A percentile compares a stretch with the other conserved stretches of the same genome.
These are phyloP conservation scores for Haplographium delicatum DNA, from an alignment of 495 filamentous ascomycete genomes.

Conservation along the genomic window DNA sequence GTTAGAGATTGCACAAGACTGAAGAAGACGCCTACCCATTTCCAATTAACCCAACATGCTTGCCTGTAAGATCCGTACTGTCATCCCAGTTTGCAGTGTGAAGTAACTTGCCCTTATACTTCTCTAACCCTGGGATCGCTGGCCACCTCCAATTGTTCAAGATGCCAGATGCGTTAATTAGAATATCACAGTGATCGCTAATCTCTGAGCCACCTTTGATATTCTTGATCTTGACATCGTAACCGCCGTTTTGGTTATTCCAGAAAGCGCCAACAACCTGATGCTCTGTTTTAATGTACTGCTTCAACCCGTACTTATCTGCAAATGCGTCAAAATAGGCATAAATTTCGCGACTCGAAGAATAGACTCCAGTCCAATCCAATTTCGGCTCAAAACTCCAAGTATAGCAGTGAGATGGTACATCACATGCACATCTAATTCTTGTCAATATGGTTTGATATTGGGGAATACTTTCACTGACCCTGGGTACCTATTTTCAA, in stretches of 20 bases:
- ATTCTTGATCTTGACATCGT: constrained; percentile 30
- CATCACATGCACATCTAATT: constrained; percentile 36
- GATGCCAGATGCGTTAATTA: constrained; percentile 8
- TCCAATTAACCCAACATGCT: constrained; percentile 45
- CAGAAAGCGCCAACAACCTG: constrained; percentile 4
- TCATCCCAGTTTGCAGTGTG: constrained; percentile 50
- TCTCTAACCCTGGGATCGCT: constrained; percentile 41
- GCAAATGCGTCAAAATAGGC: constrained; percentile 49
- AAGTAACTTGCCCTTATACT: constrained; percentile 39
- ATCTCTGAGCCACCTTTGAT: constrained; percentile 19
- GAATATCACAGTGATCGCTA: constrained; percentile 22
- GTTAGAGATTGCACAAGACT: not conserved
- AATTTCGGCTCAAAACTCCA: constrained; percentile 37
- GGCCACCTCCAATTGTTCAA: constrained; percentile 16
- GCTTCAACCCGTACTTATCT: constrained; percentile 50
- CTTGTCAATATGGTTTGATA: constrained; percentile 23
- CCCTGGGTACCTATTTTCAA: constrained; percentile 50
- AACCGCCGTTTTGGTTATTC: constrained; percentile 30
- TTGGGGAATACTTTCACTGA: constrained; percentile 41
- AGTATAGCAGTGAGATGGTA: constrained; percentile 32
- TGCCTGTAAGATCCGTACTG: constrained; percentile 37
- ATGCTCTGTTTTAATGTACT: constrained; percentile 34
- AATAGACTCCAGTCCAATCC: constrained; percentile 37
- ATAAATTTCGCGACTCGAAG: constrained; percentile 38
- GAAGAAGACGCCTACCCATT: constrained; percentile 28